Evolutionary conservation across 2,329 filamentous ascomycete species (phyloP).

Genomic region (Ophiostoma quercus): DNA sequence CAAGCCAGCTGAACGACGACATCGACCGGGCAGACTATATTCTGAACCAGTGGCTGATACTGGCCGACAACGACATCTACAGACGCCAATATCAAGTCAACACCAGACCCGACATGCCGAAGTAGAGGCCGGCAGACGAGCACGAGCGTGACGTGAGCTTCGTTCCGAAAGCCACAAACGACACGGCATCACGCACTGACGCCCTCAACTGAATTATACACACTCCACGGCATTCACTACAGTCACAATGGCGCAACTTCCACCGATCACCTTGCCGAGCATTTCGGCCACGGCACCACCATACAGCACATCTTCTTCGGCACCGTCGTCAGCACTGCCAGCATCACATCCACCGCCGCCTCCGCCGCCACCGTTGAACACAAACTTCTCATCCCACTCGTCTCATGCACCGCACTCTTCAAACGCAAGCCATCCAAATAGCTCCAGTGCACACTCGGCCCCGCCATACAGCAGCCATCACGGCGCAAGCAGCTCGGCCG

Average conservation of each 20-base stretch:
- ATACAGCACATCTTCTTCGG: neutral
- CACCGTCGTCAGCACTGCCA: neutral
- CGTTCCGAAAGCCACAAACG: neutral
- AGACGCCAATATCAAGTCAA: neutral
- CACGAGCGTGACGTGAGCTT: constrained; percentile 12
- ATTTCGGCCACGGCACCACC: neutral
- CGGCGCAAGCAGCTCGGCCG: neutral
- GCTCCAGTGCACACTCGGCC: constrained; percentile 6
- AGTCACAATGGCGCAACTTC: neutral
- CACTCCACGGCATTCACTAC: neutral
- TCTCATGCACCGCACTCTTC: neutral
- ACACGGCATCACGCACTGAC: constrained; percentile 1
- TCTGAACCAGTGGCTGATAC: neutral
- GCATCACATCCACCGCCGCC: neutral
- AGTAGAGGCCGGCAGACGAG: constrained; percentile 6
- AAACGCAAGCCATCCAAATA: neutral
- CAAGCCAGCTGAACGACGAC: neutral
- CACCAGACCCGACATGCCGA: neutral
- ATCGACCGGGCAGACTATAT: neutral
- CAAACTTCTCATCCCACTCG: constrained; percentile 1
- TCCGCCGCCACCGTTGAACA: constrained; percentile 11
- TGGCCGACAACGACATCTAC: neutral
- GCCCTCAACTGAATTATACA: neutral
- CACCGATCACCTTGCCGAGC: neutral
- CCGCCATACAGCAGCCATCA: constrained; percentile 14